Percentiles rank a stretch among this genome's conserved stretches.
Conservation (phyloP, 1,139 yeast species). For the Suhomyces bokatorum region DNA sequence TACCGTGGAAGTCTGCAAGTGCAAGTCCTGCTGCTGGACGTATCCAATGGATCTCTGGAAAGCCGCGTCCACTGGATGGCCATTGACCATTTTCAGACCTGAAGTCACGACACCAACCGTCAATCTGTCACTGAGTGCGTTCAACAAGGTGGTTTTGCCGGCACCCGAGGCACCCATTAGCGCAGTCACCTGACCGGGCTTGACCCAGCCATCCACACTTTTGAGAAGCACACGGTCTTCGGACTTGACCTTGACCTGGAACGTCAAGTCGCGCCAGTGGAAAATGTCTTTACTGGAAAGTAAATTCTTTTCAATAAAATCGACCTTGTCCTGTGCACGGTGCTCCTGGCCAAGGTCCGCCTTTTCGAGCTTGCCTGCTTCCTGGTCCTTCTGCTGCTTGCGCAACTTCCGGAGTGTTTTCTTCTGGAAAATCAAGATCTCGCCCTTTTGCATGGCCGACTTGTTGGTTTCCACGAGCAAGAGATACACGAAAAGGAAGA, state of each 20-base stretch:
- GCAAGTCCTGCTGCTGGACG: slow-evolving; percentile 44
- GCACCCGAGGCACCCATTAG: slow-evolving; percentile 37
- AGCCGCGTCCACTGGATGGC: slow-evolving; percentile 33
- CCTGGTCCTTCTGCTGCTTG: slow-evolving; percentile 23
- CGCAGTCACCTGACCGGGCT: slow-evolving; percentile 51
- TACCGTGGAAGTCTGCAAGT: slow-evolving; percentile 37
- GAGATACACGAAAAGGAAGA: slow-evolving; percentile 59
- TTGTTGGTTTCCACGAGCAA: slow-evolving; percentile 62
- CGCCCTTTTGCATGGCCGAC: slow-evolving; percentile 83
- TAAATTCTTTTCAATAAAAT: slow-evolving; percentile 15
- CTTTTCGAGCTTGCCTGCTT: slow-evolving; percentile 14
- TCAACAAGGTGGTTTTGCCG: slow-evolving; percentile 36
- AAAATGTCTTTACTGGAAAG: slow-evolving; percentile 25
- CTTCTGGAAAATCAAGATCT: slow-evolving; percentile 43
- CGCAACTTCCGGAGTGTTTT: slow-evolving; percentile 21
- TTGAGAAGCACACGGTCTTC: slow-evolving; percentile 62
- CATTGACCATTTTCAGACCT: slow-evolving; percentile 39
- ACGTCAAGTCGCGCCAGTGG: slow-evolving; percentile 64
- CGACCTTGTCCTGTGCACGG: slow-evolving; percentile 14
- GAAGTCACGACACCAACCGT: slow-evolving; percentile 35
- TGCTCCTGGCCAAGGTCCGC: slow-evolving; percentile 18
- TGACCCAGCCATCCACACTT: slow-evolving; percentile 42
- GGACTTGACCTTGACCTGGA: slow-evolving; percentile 65
- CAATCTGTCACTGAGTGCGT: slow-evolving; percentile 34
- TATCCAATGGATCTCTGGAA: slow-evolving; percentile 45